Conservation (phyloP, 1,284 basidiomycete species). For the Sporisorium exsertum region DNA sequence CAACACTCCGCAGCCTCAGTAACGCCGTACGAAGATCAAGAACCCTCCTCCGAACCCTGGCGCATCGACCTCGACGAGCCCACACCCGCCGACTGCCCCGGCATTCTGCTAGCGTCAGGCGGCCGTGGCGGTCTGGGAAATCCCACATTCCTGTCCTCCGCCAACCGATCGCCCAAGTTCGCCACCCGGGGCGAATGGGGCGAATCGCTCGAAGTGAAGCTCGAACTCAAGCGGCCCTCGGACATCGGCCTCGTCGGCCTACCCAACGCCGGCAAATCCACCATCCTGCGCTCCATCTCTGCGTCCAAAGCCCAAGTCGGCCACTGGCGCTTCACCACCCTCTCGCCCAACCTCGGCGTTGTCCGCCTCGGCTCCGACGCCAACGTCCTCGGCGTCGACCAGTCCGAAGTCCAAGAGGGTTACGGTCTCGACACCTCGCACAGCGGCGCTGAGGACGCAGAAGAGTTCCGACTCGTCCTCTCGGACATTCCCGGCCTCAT, state of each 20-base stretch:
- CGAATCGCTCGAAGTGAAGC: constrained; percentile 81
- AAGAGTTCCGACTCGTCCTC: constrained; percentile 83
- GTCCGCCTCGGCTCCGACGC: constrained; percentile 81
- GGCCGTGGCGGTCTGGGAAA: constrained; percentile 90
- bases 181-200: constrained; percentile 78
- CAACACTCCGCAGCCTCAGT: constrained; percentile 46
- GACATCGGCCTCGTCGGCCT: constrained; percentile 95
- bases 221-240: constrained; percentile 95
- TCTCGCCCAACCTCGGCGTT: constrained; percentile 94
- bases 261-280: constrained; percentile 85
- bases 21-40: constrained; percentile 37
- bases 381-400: constrained; percentile 39
- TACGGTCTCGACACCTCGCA: constrained; percentile 19
- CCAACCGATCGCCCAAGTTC: constrained; percentile 69
- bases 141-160: constrained; percentile 79
- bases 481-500: constrained; percentile 98
- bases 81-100: constrained; percentile 56
- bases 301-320: constrained; percentile 87
- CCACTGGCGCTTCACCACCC: constrained; percentile 91
- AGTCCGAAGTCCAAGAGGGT: constrained; percentile 36
- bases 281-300: constrained; percentile 87
- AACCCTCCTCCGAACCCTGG: constrained; percentile 35
- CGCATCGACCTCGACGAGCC: constrained; percentile 55
- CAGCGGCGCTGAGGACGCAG: constrained; percentile 70
- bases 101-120: constrained; percentile 73